These are phyloP conservation scores for Oryza rufipogon DNA, from an alignment of 176 grass and related monocot genomes.

Conservation along the genomic window DNA sequence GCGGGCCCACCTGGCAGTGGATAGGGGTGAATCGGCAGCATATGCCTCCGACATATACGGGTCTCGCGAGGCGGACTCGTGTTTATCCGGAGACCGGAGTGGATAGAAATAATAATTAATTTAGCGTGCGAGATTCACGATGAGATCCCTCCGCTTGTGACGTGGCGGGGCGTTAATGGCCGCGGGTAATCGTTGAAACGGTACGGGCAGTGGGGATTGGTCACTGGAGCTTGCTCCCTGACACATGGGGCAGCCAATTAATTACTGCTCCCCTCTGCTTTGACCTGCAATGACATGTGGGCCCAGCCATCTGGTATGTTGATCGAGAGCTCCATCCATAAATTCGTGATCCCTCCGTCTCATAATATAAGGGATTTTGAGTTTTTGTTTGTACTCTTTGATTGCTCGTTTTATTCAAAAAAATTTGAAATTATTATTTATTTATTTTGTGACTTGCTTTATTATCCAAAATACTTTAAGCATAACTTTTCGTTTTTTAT, in stretches of 20 bases:
- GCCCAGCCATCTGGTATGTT: not conserved
- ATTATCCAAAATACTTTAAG: too few species aligned
- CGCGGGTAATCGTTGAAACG: not conserved
- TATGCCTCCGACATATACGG: not conserved
- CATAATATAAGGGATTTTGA: too few species aligned
- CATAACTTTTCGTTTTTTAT: too few species aligned
- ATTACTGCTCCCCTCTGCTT: not conserved
- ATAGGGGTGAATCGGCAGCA: not conserved
- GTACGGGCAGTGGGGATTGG: not conserved
- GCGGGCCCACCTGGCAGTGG: constrained; percentile 7
- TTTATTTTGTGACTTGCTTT: too few species aligned
- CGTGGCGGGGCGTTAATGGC: not conserved
- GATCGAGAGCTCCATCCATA: too few species aligned
- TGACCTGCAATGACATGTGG: not conserved
- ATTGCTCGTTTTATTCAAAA: too few species aligned
- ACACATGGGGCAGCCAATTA: not conserved
- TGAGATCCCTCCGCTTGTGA: not conserved
- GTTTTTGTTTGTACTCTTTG: too few species aligned
- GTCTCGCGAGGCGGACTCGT: not conserved
- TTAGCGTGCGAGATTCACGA: not conserved
- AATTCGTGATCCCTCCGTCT: too few species aligned
- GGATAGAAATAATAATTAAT: not conserved
- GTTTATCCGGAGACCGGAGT: not conserved
- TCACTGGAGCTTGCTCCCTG: not conserved
- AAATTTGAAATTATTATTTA: too few species aligned